Evolutionary conservation across 2,329 filamentous ascomycete genomes (phyloP), one percentile per base, ranked within the genome.

Genomic region (Sodiomyces alkalinus): DNA sequence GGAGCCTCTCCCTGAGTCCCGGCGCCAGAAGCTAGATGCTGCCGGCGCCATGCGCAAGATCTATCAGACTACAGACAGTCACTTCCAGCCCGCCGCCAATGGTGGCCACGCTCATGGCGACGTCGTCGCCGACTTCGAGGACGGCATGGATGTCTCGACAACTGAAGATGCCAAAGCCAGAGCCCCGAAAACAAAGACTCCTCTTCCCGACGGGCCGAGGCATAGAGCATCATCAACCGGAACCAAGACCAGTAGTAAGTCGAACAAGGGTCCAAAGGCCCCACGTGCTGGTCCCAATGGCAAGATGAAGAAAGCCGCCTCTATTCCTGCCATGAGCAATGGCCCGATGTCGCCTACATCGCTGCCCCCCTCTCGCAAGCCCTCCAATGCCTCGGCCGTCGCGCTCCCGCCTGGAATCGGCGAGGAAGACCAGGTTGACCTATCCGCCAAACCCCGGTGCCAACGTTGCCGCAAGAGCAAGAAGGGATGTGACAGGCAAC

Each of bases 381-480:
- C 72, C 21, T 86, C 81, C 1, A 64, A 76, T 32, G 67, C 74
- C 8, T 83, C 81, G 10, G 54, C 53, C 10, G 51, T 50, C 10
- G 45, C 52, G 20, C 39, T 60, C 26, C 54, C 62, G 5, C 58
- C 60, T 6, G 68, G 63, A 26, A 61, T 63, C 18, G 82, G 85
- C 40, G 82, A 93, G 39, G 86, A 94, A 39, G 86, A 94, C 32
- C 63, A 93, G 27, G 90, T 86, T 3, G 87, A 98, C 43, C 60
- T 96, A 13, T 94, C 87, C 1, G 86, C 80, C 40, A 94, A 96
- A 58, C 90, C 90, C 32, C 85, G 90, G 37, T 98, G 90, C 62
- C 90, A 98, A 53, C 80, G 90, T 33, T 98, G 90, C 64, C 80
- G 90, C 45, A 98, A 98, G 71, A 96, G 87, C 60, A 98, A 98